Base-by-base conservation (phyloP, 768 basidiomycete genomes). In the Pleurotus salmoneostramineus region DNA sequence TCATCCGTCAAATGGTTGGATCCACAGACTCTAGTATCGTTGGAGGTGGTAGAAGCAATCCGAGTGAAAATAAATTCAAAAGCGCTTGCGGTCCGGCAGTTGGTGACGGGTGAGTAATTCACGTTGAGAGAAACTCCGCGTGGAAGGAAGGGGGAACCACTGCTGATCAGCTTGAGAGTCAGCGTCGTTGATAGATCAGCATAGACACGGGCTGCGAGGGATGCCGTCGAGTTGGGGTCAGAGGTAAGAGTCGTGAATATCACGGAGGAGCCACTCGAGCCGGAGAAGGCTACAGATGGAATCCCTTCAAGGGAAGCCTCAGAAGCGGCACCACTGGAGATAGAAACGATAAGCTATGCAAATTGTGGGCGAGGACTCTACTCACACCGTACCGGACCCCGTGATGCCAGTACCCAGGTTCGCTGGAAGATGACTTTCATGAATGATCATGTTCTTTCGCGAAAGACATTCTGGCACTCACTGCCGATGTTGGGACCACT, bases 231-330 rank as follows among this genome's bases (percentile, higher is more conserved):
- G 31, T 63, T 69, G 2, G 76, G 71, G 27, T 70, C 58, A 6
- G 67, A 66, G 12, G 65, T 60, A 60, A 83, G 78, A 14, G 79
- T 81, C 27, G 81, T 83, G 68, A 76, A 83, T 2, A 80, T 81
- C 8, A 80, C 77, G 54, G 75, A 71, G 0, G 74, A 68, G 7
- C 72, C 78, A 2, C 72, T 69, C 10, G 63, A 62, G 32, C 72
- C 76, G 10, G 79, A 81, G 68, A 81, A 81, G 0, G 81, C 81
- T 34, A 76, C 71, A 1, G 81, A 74, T 2, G 82, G 80, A 11
- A 83, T 71, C 34, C 82, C 82, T 62, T 77, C 72, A 43, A 71
- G 62, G 0, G 79, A 76, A 3, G 81, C 77, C 65, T 79, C 79
- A 11, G 71, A 71, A 0, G 82, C 80, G 1, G 81, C 81, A 4